phyloP scores from a whole-genome alignment of 2,329 filamentous ascomycete genomes.

The Microcyclosporella mali region DNA sequence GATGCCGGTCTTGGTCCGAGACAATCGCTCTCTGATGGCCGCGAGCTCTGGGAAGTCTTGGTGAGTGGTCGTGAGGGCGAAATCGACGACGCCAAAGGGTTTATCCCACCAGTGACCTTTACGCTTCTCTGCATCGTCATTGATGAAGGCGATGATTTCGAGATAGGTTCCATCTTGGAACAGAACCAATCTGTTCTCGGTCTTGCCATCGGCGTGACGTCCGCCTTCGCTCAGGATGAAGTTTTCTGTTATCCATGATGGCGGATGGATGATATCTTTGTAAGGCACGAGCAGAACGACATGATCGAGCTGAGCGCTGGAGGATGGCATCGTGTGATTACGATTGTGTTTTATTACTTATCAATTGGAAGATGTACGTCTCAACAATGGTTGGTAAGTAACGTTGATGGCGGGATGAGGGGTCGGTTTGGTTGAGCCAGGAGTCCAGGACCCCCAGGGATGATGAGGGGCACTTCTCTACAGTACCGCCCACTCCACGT shows the following conservation, averaged over 20 bases:
- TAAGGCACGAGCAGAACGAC: slow-evolving; percentile 58
- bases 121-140: slow-evolving; percentile 39
- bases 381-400: too few relatives aligned
- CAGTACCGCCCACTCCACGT: too few relatives aligned
- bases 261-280: slow-evolving; percentile 42
- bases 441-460: too few relatives aligned
- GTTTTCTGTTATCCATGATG: slow-evolving; percentile 45
- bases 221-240: slow-evolving; percentile 58
- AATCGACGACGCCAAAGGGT: slow-evolving; percentile 52
- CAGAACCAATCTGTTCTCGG: slow-evolving; percentile 57
- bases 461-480: too few relatives aligned
- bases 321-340: slow-evolving; percentile 7
- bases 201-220: slow-evolving; percentile 54
- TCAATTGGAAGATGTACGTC: too few relatives aligned
- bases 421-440: too few relatives aligned
- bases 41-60: slow-evolving; percentile 16
- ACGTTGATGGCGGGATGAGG: too few relatives aligned
- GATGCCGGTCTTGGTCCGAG: slow-evolving; percentile 28
- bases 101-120: slow-evolving; percentile 53
- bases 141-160: slow-evolving; percentile 59
- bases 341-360: too few relatives aligned
- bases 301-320: slow-evolving; percentile 49
- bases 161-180: slow-evolving; percentile 60
- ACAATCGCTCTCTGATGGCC: slow-evolving; percentile 18
- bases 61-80: slow-evolving; percentile 47